Base-by-base conservation (phyloP, 164 flowering plant species). In the Vitis amurensis region DNA sequence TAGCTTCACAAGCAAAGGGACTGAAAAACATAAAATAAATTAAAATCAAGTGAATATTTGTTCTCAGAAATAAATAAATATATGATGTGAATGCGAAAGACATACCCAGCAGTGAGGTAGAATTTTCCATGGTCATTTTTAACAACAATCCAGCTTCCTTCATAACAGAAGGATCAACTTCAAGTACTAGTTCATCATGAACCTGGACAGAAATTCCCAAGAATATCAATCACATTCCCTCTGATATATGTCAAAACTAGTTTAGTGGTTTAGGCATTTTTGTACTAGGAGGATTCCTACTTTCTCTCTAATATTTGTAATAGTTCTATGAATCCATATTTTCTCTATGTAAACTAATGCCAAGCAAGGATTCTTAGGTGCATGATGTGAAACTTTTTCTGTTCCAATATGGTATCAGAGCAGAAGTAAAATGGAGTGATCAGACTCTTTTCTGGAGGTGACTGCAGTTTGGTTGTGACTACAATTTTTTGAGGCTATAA, bases 131-230 rank as follows among this genome's bases (percentile, higher is more conserved):
- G 90, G 90, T 74, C 55, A 15, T 68, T 73, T 87, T 83, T n/a
- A 93, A 80, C 81, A 96, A 59, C 50, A 70, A 68, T 44, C 80
- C 97, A 77, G 95, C 99, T 77, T 91, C 90, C 73, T 79, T 85
- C 50, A 84, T 12, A 37, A 88, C 78, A 55, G 87, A 81, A 68
- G 93, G 86, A 77, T 96, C 92, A 70, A 84, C 97, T 82, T 93
- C 99, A 70, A 93, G 77, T 17, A 93, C 88, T 68, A 93, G 78
- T 75, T 95, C 98, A 77, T 93, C 99, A 77, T 93, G 98, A 17
- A 96, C 97, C 99, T 96, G 73, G 10, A 74, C 8, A 70, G 15
- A 47, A 63, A 51, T 44, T 13, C 55, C 51, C 9, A 70, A 56
- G 37, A 69, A n/a, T 63, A 61, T n/a, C 59, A 66, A 55, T 60